Evolutionary conservation across 2,329 filamentous ascomycete genomes (phyloP), one percentile per base, ranked within the genome.

Genomic region (Penicillium sp.): DNA sequence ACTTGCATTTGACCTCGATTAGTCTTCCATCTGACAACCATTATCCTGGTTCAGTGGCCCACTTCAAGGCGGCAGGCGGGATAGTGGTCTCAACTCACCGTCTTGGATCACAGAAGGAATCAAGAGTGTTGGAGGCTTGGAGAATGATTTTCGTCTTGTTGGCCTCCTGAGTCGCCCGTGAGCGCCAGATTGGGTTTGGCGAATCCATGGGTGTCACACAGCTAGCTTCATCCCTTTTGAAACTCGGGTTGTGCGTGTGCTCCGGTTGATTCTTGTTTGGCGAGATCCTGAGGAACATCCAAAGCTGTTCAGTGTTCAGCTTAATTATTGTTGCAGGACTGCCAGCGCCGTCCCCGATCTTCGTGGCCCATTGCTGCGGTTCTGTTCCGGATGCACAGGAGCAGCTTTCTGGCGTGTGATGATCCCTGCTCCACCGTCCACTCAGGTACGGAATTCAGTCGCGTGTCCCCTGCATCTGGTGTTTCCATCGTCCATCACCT

Each of bases 401-500:
- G 47, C 45, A 23, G 19, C 46, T 41, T 56, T 19, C 19, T 41
- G 31, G 23, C 8, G 41, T 50, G 30, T 44, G 30, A 58, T 45
- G 50, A 56, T 35, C 58, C 31, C 48, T 56, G 55, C 52, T 59
- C 60, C 30, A 52, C 30, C 54, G 56, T 26, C 26, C 49, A 49
- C 51, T 58, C 54, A 26, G 29, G 56, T 15, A 35, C 45, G 54
- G 51, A 35, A 47, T 50, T 50, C 46, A 41, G 21, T 45, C 35
- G 62, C 58, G 54, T 54, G 58, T 57, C 60, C 47, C 44, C 55
- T 47, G 41, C 30, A 29, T 52, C 26, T 44, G n/a, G 21, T 49
- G 49, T 63, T 57, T 46, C 56, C 48, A 58, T 58, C 48, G 41
- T 53, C 50, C 60, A 48, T 41, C 51, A 52, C 46, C 35, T 41